Conservation (phyloP, 2,329 filamentous ascomycete genomes). For the Lasiodiplodia gonubiensis region DNA sequence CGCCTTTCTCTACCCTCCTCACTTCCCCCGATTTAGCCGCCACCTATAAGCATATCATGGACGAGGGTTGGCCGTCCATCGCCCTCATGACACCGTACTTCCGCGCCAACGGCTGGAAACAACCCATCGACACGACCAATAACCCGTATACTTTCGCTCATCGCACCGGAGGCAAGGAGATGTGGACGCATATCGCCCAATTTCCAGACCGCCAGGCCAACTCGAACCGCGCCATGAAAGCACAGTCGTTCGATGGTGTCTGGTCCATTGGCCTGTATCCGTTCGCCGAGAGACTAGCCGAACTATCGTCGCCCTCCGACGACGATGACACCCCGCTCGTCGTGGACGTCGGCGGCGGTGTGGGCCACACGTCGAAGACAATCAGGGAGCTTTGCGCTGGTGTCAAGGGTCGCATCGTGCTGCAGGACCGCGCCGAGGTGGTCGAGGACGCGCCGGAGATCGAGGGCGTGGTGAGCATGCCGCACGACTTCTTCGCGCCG, state of each 20-base stretch:
- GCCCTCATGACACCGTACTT: slow-evolving; percentile 19
- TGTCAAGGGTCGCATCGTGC: slow-evolving; percentile 44
- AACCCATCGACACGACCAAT: slow-evolving; percentile 15
- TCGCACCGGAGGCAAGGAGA: slow-evolving; percentile 9
- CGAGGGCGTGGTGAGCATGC: slow-evolving; percentile 39
- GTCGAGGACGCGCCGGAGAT: slow-evolving; percentile 37
- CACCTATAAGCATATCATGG: slow-evolving; percentile 21
- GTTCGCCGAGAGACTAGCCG: slow-evolving; percentile 5
- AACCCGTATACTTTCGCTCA: slow-evolving; percentile 29
- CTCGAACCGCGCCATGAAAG: slow-evolving; percentile 16
- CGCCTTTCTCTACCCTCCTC: slow-evolving; percentile 16
- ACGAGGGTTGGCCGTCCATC: neutral
- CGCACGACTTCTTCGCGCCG: slow-evolving; percentile 38
- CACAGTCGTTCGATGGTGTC: slow-evolving; percentile 1
- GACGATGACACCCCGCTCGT: slow-evolving; percentile 35
- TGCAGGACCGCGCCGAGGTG: slow-evolving; percentile 49
- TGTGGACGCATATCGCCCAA: slow-evolving; percentile 8
- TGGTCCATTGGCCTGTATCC: slow-evolving; percentile 23
- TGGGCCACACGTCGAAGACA: slow-evolving; percentile 46
- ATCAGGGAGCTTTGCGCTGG: slow-evolving; percentile 42
- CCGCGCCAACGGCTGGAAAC: slow-evolving; percentile 15
- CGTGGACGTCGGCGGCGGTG: slow-evolving; percentile 51
- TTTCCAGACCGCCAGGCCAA: slow-evolving; percentile 21
- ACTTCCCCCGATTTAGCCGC: slow-evolving; percentile 13
- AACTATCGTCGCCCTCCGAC: neutral